Base-by-base conservation (phyloP, 805 yeast species). In the Zygotorulaspora sp. region DNA sequence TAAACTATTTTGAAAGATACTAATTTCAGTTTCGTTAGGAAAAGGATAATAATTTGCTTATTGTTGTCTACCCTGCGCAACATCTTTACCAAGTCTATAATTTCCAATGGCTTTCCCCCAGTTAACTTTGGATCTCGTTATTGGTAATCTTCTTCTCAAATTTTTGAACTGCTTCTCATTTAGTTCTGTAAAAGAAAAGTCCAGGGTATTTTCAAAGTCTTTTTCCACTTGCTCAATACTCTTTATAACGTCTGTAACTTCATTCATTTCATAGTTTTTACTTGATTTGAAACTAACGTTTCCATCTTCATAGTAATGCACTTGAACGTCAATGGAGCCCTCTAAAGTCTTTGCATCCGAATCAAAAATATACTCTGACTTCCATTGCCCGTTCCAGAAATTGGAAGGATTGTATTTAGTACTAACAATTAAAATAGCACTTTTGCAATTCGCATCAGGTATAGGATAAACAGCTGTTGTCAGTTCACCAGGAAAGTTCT, bases 301-400 rank as follows among this genome's bases (percentile, higher is more conserved):
- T 20, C 98, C 98, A 50, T 90, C 97, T 64, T 90, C 98, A 58
- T 75, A 92, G 61, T 89, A 92, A 62, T 90, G 98, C 27, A 89
- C 82, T 48, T 85, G 89, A 21, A 88, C 72, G 14, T 59, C 61
- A 23, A 86, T 71, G 5, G 58, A 56, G 4, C 95, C 96, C 2
- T 47, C 49, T 11, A 83, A 44, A 5, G 57, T 37, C 0, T 58
- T 54, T 1, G 55, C 44, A 1, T 55, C 43, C 3, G 49, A 21
- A 50, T 71, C 58, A 40, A 74, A 66, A 5, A 63, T 55, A 62
- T 86, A 88, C 43, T 67, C 65, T 1, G 95, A 80, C 36, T 68
- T 74, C 96, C 97, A 88, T 57, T 78, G 75, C 6, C 97, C 97
- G 52, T 87, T 87, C 75, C 89, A 85, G 65, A 70, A 88, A 66